Conservation (phyloP, 768 basidiomycete genomes). For the Lentinula sp. region DNA sequence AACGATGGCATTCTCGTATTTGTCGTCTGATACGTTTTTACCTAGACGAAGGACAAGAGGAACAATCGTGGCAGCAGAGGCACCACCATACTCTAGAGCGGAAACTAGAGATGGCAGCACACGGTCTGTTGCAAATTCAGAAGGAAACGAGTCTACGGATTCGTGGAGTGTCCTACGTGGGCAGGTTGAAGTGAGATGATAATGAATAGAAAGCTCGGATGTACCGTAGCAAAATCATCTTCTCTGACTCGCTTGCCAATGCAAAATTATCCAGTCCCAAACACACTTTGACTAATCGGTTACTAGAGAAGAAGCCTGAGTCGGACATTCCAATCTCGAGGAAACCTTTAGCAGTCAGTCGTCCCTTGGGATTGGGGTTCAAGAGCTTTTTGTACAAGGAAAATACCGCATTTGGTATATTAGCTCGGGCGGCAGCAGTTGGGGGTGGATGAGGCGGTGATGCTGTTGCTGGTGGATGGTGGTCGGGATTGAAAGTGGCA, state of each 20-base stretch:
- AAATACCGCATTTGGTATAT: constrained; percentile 72
- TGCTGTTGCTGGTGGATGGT: constrained; percentile 61
- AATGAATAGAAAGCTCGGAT: constrained; percentile 1
- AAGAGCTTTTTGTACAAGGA: constrained; percentile 81
- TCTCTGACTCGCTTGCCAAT: constrained; percentile 76
- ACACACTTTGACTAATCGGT: constrained; percentile 81
- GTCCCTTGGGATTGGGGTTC: constrained; percentile 79
- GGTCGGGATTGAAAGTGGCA: constrained; percentile 78
- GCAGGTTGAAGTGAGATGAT: not conserved
- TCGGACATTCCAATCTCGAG: constrained; percentile 77
- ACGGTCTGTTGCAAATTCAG: constrained; percentile 77
- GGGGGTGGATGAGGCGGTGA: constrained; percentile 77
- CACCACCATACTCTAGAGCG: constrained; percentile 73
- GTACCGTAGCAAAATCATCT: constrained; percentile 63
- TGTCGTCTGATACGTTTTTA: constrained; percentile 57
- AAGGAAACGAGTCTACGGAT: constrained; percentile 72
- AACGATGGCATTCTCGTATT: constrained; percentile 65
- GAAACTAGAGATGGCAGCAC: constrained; percentile 84
- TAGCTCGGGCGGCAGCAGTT: constrained; percentile 65
- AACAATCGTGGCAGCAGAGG: constrained; percentile 69
- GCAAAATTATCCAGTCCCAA: constrained; percentile 81
- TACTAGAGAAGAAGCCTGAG: constrained; percentile 78
- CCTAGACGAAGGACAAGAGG: constrained; percentile 84
- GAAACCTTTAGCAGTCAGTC: constrained; percentile 72
- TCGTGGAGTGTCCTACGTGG: constrained; percentile 65